These are phyloP conservation scores for Hypoxylon sp. DNA, from an alignment of 2,329 filamentous ascomycete species.

Conservation along the genomic window DNA sequence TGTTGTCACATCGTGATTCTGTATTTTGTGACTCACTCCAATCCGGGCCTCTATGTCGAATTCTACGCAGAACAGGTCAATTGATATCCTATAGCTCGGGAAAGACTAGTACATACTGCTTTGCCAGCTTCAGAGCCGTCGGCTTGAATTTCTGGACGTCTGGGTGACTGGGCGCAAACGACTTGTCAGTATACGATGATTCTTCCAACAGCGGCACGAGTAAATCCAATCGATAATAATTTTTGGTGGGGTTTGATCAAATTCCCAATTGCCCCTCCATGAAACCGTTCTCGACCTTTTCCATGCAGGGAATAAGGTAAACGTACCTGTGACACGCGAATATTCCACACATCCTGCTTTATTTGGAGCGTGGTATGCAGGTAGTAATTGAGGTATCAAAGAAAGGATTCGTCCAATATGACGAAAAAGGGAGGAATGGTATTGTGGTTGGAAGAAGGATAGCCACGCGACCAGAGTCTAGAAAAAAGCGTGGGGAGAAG, in stretches of 20 bases:
- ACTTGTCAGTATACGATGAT: constrained; percentile 34
- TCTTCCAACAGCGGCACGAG: constrained; percentile 44
- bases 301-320: constrained; percentile 20
- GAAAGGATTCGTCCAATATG: constrained; percentile 18
- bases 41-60: constrained; percentile 97
- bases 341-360: constrained; percentile 92
- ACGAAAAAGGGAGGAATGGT: constrained; percentile 11
- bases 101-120: constrained; percentile 78
- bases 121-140: constrained; percentile 91
- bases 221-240: constrained; percentile 41
- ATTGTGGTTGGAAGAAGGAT: constrained; percentile 17
- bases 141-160: constrained; percentile 98
- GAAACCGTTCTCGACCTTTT: constrained; percentile 1
- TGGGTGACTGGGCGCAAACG: constrained; percentile 75
- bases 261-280: constrained; percentile 58
- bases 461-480: constrained; percentile 22
- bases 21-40: constrained; percentile 81
- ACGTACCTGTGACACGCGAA: constrained; percentile 93
- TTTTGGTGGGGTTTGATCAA: constrained; percentile 51
- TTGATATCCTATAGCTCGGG: constrained; percentile 47
- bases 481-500: constrained; percentile 13
- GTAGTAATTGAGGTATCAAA: constrained; percentile 21
- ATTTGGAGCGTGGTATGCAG: constrained; percentile 48
- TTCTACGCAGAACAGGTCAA: constrained; percentile 69
- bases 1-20: constrained; percentile 48